Evolutionary conservation across 257 asterid genomes (phyloP).

Genomic region (Solanum etuberosum): DNA sequence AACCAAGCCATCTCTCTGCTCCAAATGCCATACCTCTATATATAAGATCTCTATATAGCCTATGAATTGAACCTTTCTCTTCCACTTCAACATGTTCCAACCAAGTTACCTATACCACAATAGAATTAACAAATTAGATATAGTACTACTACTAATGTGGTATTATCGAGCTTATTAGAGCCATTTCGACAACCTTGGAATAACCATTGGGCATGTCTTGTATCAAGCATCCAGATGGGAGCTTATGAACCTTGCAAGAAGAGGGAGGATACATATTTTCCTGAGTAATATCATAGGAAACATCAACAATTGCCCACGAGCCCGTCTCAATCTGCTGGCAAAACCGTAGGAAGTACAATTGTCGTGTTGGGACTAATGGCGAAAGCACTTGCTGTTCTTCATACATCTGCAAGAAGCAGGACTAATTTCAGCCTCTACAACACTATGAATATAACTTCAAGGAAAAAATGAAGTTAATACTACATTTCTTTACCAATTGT

Average conservation of each 20-base stretch:
- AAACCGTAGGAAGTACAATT: conserved; percentile 55
- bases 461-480: not conserved
- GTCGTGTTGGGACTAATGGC: conserved; percentile 62
- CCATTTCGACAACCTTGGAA: conserved; percentile 32
- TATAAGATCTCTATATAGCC: conserved; percentile 64
- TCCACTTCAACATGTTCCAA: conserved; percentile 85
- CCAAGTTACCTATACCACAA: conserved; percentile 64
- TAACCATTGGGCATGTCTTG: conserved; percentile 98
- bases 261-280: conserved; percentile 41
- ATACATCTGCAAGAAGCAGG: conserved; percentile 49
- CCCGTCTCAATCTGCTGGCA: conserved; percentile 82
- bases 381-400: conserved; percentile 80
- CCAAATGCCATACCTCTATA: conserved; percentile 76
- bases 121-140: not conserved
- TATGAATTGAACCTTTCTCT: conserved; percentile 48
- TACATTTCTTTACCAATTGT: conserved; percentile 52
- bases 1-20: conserved; percentile 87
- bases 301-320: conserved; percentile 81
- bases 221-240: conserved; percentile 90
- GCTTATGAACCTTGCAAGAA: conserved; percentile 36
- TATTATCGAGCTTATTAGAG: not conserved
- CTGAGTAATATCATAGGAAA: conserved; percentile 67
- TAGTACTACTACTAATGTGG: not conserved
- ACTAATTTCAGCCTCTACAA: not conserved
- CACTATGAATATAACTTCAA: not conserved